Evolutionary conservation across 495 filamentous ascomycete species (phyloP), one percentile per base, ranked within the genome.

Genomic region (Penicillium salamii): DNA sequence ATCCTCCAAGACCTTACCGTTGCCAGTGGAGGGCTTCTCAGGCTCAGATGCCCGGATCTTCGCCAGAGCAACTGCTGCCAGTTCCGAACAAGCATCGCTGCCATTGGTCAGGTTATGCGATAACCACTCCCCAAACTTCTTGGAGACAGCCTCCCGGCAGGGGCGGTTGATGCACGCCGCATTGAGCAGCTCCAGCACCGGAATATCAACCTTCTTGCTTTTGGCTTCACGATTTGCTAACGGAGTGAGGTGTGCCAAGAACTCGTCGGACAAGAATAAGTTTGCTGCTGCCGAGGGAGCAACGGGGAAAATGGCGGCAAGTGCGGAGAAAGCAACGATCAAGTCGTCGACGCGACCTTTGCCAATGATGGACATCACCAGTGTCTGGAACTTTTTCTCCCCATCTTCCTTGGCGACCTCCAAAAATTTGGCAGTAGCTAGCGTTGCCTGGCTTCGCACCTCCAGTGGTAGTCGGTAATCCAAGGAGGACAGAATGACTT

Each of bases 11-110:
- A 49, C 56, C 52, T 71, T 72, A 50, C 62, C 69, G 43, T 69
- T 71, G 31, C 66, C 59, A 48, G 63, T 55, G 3, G 69, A 65
- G 21, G 66, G 42, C 28, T 61, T 61, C 43, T 66, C 67, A 37
- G 68, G 63, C 53, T 76, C 74, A 54, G 76, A 66, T 42, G 71
- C 67, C 44, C 72, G 75, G 69, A 92, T 62, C 71, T 93, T 93
- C 19, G 88, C 85, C 50, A 97, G 66, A 24, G 96, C 80, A 53
- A 96, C 85, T n/a, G 89, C 89, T 21, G 95, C 91, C 35, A 95
- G 68, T 51, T 80, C 85, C 5, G 82, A 77, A 47, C 78, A 70
- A 33, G 81, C 71, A 40, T 85, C 80, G 51, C 78, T 80, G 13
- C 82, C 82, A 52, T 84, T 81, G 29, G 83, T 83, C 28, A 91